Conservation (phyloP, 441 rosid genomes). For the Gossypium trilobum region DNA sequence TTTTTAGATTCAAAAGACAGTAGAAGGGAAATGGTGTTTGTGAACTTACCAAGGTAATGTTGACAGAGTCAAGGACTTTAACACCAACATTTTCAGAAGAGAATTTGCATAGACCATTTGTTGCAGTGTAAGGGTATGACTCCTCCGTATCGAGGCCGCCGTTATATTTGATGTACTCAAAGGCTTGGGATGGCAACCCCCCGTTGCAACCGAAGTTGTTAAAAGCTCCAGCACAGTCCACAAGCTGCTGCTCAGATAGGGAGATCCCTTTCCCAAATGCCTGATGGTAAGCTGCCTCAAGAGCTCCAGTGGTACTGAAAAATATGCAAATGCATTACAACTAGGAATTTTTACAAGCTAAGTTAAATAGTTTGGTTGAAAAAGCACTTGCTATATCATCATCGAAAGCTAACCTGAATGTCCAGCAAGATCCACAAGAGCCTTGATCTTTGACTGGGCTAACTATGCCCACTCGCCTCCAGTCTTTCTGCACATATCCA, state of each 20-base stretch:
- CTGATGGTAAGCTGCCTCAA: constrained; percentile 95
- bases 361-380: background rate
- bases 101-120: constrained; percentile 61
- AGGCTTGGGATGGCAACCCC: constrained; percentile 98
- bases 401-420: constrained; percentile 61
- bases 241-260: constrained; percentile 91
- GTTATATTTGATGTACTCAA: constrained; percentile 74
- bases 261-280: constrained; percentile 73
- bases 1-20: background rate
- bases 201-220: constrained; percentile 87
- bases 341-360: background rate
- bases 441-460: constrained; percentile 89
- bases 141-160: constrained; percentile 92
- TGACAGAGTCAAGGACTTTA: constrained; percentile 54
- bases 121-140: constrained; percentile 68
- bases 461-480: constrained; percentile 81
- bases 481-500: constrained; percentile 55
- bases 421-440: constrained; percentile 97
- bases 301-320: constrained; percentile 88
- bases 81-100: constrained; percentile 65
- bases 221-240: constrained; percentile 86
- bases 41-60: constrained; percentile 64
- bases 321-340: background rate
- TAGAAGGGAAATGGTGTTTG: background rate
- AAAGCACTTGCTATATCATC: background rate